Conservation (phyloP, 164 flowering plant genomes). For the Euptelea pleiosperma region DNA sequence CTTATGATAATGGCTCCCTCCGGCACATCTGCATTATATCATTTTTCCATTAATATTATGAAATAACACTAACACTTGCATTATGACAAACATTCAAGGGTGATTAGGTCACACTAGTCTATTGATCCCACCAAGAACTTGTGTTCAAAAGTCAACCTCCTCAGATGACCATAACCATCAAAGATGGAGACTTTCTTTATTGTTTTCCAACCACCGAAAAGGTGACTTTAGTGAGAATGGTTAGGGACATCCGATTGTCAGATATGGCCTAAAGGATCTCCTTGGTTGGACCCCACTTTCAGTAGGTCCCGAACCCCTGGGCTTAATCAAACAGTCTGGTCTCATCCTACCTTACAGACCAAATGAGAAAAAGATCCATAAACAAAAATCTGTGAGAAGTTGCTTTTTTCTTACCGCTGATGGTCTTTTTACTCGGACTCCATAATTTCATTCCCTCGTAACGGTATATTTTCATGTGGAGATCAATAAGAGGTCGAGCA, state of each 20-base stretch:
- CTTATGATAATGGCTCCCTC: slow-evolving; percentile 94
- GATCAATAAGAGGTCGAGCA: slow-evolving; percentile 94
- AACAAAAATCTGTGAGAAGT: background rate
- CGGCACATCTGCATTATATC: slow-evolving; percentile 77
- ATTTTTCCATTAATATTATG: background rate
- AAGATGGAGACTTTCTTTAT: too few relatives aligned
- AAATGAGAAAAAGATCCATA: background rate
- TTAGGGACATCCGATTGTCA: background rate
- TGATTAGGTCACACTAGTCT: background rate
- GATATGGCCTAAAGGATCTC: background rate
- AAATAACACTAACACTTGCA: background rate
- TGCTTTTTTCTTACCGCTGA: slow-evolving; percentile 62
- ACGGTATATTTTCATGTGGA: slow-evolving; percentile 84
- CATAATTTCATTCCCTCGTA: slow-evolving; percentile 94
- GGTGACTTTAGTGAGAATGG: background rate
- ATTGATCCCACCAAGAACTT: background rate
- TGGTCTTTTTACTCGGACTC: slow-evolving; percentile 54
- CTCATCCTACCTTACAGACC: background rate
- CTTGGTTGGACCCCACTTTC: background rate
- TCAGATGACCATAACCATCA: background rate
- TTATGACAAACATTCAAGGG: too few relatives aligned
- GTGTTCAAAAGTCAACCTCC: too few relatives aligned
- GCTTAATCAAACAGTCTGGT: too few relatives aligned
- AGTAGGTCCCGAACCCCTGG: too few relatives aligned
- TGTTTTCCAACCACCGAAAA: background rate